Evolutionary conservation across 1,139 yeast genomes (phyloP).

Genomic region (Scheffersomyces cryptocercus): DNA sequence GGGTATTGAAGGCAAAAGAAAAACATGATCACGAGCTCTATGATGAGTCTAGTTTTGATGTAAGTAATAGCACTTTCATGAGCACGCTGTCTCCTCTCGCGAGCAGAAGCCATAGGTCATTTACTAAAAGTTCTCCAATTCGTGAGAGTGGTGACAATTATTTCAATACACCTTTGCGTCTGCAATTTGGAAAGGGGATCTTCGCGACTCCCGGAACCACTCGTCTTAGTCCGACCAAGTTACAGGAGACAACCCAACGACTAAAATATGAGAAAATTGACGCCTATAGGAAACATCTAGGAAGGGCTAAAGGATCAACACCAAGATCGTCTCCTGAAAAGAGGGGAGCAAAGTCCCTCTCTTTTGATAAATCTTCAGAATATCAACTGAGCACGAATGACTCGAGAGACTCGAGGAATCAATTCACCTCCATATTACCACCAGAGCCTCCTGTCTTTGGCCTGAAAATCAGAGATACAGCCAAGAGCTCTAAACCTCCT

Average conservation of each 20-base stretch:
- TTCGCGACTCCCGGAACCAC: constrained; percentile 25
- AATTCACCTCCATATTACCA: constrained; percentile 17
- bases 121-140: constrained; percentile 6
- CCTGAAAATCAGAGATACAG: not conserved
- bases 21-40: constrained; percentile 1
- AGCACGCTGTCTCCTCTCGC: constrained; percentile 41
- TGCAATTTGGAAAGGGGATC: constrained; percentile 15
- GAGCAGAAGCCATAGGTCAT: constrained; percentile 10
- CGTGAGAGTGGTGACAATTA: constrained; percentile 19
- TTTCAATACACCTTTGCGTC: constrained; percentile 37
- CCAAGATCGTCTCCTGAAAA: constrained; percentile 4
- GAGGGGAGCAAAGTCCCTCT: not conserved
- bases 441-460: constrained; percentile 29
- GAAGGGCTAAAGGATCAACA: constrained; percentile 23
- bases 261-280: constrained; percentile 34
- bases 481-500: not conserved
- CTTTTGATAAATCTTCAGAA: no score
- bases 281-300: constrained; percentile 37
- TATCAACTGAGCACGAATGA: no score
- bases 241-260: constrained; percentile 42
- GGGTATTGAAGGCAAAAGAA: constrained; percentile 25
- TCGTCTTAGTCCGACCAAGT: constrained; percentile 37
- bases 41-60: constrained; percentile 14
- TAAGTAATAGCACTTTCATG: constrained; percentile 21
- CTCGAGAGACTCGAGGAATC: not conserved